phyloP scores from a whole-genome alignment of 106 monocot genomes.

The Vanilla planifolia region DNA sequence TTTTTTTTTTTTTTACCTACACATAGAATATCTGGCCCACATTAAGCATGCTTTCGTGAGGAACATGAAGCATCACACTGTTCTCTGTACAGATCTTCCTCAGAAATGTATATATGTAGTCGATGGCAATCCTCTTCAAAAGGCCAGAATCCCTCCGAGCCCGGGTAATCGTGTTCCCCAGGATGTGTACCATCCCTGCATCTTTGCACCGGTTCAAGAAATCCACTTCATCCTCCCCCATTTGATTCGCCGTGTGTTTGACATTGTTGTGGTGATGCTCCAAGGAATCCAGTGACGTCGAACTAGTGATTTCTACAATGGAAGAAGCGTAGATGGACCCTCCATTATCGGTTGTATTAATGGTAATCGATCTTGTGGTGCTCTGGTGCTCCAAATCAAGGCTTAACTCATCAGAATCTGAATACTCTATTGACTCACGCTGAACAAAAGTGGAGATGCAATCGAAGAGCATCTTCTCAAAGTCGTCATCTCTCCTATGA shows the following conservation, averaged over 20 bases:
- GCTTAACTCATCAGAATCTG: conserved; percentile 52
- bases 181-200: conserved; percentile 80
- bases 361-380: conserved; percentile 3
- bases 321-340: conserved; percentile 11
- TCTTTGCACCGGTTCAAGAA: conserved; percentile 68
- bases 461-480: conserved; percentile 80
- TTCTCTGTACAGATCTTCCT: conserved; percentile 79
- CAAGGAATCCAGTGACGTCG: conserved; percentile 30
- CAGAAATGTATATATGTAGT: conserved; percentile 69
- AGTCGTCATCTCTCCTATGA: conserved; percentile 72
- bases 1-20: too few relatives aligned
- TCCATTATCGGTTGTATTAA: conserved; percentile 8
- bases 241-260: conserved; percentile 12
- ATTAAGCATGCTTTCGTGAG: conserved; percentile 84
- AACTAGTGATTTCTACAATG: neutral
- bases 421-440: conserved; percentile 73
- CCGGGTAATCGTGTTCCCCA: conserved; percentile 67
- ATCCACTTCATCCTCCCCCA: conserved; percentile 50
- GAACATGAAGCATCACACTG: conserved; percentile 75
- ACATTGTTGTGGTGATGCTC: conserved; percentile 15
- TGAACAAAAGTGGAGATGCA: conserved; percentile 42
- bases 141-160: conserved; percentile 51
- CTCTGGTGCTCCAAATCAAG: neutral
- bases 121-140: conserved; percentile 49
- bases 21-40: conserved; percentile 87